Evolutionary conservation across 148 eudicot genomes (phyloP).

Genomic region (Cornus controversa): DNA sequence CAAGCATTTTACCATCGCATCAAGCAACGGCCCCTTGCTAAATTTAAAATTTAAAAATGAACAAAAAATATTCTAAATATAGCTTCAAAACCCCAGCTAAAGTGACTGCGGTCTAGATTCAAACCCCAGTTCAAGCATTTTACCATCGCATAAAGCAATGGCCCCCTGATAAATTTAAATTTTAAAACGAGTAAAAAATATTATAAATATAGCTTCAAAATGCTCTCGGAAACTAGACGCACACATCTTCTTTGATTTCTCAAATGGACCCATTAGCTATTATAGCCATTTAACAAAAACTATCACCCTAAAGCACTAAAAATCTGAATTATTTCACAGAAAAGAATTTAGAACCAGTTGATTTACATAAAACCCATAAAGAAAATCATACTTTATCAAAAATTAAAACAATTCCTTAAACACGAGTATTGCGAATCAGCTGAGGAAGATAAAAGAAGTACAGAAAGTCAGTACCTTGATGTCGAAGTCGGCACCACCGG

Average conservation of each 20-base stretch:
- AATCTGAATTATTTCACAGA: neutral
- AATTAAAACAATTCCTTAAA: neutral
- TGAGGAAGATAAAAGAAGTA: neutral
- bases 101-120: too few species aligned
- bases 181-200: too few species aligned
- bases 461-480: constrained; percentile 54
- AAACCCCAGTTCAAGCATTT: neutral
- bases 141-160: too few species aligned
- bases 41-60: too few species aligned
- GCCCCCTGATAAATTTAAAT: too few species aligned
- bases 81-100: too few species aligned
- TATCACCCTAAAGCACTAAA: neutral
- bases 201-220: neutral
- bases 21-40: too few species aligned
- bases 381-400: neutral
- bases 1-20: too few species aligned
- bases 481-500: constrained; percentile 94
- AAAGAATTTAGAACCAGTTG: neutral
- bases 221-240: neutral
- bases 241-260: neutral
- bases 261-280: neutral
- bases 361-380: neutral
- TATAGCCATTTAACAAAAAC: neutral
- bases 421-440: neutral
- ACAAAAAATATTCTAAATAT: too few species aligned